These are phyloP conservation scores for Ephemerocybe angulata DNA, from an alignment of 768 basidiomycete species.

Conservation along the genomic window DNA sequence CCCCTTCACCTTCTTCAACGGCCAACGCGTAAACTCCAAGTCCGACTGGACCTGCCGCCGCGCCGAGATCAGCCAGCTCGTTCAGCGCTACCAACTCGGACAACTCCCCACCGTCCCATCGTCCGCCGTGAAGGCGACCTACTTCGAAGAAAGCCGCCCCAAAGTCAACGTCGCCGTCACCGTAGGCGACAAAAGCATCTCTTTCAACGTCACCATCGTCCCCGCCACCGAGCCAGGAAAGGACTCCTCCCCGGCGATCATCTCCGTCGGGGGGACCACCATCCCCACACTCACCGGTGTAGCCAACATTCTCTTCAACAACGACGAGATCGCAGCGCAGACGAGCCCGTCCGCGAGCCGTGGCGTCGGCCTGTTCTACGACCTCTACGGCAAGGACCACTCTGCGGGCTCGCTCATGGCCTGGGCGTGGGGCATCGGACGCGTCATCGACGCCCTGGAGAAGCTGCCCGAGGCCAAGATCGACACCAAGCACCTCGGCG, in stretches of 20 bases:
- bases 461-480: conserved; percentile 38
- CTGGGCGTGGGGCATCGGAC: conserved; percentile 59
- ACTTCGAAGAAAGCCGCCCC: conserved; percentile 37
- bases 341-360: conserved; percentile 39
- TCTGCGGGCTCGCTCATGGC: conserved; percentile 52
- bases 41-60: conserved; percentile 51
- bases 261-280: conserved; percentile 40
- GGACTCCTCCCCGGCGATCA: conserved; percentile 49
- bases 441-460: conserved; percentile 57
- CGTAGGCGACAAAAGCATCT: conserved; percentile 43
- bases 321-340: conserved; percentile 50
- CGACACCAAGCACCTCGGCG: conserved; percentile 45
- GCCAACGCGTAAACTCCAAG: conserved; percentile 37
- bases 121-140: conserved; percentile 38
- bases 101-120: conserved; percentile 44
- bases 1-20: conserved; percentile 51
- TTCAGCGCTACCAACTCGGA: conserved; percentile 53
- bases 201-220: conserved; percentile 45
- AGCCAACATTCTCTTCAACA: conserved; percentile 47
- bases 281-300: conserved; percentile 26
- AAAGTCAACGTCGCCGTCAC: conserved; percentile 47
- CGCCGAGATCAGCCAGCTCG: conserved; percentile 42
- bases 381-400: conserved; percentile 44
- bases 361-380: conserved; percentile 55
- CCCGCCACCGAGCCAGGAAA: conserved; percentile 31